Conservation (phyloP, 2,329 filamentous ascomycete genomes). For the Penicillium digitatum region DNA sequence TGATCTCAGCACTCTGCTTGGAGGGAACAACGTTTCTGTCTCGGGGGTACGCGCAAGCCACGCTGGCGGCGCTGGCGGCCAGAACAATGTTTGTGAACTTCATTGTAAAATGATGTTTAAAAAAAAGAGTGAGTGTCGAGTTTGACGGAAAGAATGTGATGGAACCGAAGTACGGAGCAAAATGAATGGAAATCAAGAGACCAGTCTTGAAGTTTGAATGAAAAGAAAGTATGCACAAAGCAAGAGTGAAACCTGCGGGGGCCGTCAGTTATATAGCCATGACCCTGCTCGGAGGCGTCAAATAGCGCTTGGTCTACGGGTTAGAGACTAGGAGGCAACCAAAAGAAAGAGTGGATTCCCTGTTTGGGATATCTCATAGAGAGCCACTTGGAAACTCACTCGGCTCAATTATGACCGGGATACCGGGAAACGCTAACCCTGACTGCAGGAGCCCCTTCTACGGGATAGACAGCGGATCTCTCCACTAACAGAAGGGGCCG, state of each 20-base stretch:
- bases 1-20: conserved; percentile 18
- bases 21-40: conserved; percentile 15
- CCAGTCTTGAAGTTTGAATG: conserved; percentile 22
- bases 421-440: conserved; percentile 4
- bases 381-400: background rate
- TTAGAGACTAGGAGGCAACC: conserved; percentile 6
- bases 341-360: conserved; percentile 17
- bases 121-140: conserved; percentile 26
- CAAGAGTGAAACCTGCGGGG: background rate
- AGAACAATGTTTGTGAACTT: conserved; percentile 30
- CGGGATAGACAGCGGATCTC: conserved; percentile 5
- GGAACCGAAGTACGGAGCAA: conserved; percentile 3
- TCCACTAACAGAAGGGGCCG: conserved; percentile 1
- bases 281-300: background rate
- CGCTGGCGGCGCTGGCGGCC: conserved; percentile 28
- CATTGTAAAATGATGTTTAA: conserved; percentile 24
- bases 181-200: conserved; percentile 21
- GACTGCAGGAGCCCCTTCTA: conserved; percentile 2
- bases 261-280: conserved; percentile 11
- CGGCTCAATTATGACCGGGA: conserved; percentile 4
- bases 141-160: conserved; percentile 21
- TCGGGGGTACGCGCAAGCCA: conserved; percentile 24
- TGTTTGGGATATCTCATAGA: conserved; percentile 3
- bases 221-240: conserved; percentile 13
- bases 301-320: background rate